Base-by-base conservation (phyloP, 2,329 filamentous ascomycete species). In the Bisporella sp. region DNA sequence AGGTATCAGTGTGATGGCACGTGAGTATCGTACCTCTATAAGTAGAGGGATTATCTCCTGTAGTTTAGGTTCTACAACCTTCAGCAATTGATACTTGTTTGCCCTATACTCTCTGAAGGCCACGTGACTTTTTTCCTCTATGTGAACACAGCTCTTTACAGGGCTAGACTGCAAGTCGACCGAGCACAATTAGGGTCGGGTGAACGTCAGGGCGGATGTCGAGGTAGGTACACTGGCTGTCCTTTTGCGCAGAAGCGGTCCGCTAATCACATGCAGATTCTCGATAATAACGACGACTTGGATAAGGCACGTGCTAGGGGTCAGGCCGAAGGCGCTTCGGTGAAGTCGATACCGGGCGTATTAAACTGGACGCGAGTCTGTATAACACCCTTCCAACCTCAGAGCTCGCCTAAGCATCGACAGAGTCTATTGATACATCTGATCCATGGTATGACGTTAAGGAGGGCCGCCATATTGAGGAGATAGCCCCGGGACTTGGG, bases 371-470 rank as follows among this genome's bases (percentile, higher is more conserved):
- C 31, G 40, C 47, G 39, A 45, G 39, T 49, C 46, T 37, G 4
- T 3, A 3, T 37, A n/a, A 37, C 35, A 2, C 21, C 41, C 21
- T 42, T 4, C 9, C 41, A n/a, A 42, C 11, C 3, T 42, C 21
- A 42, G 41, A 42, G 4, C 4, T 42, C 41, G 41, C 41, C 41
- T 42, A 2, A 2, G n/a, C 2, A 3, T 2, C 35, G 35, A 31
- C 49, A 35, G 43, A 49, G 37, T 47, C 47, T 31, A 43, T 53
- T 46, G 31, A 53, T 50, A 33, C 35, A 53, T 53, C 43, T 13
- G 30, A 42, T 53, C 47, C 41, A 41, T 46, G 33, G 50, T 52
- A 52, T 49, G 30, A 46, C 37, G 46, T 49, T 49, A 21, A 52
- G 35, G 35, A 46, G 47, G 37, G 47, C 47, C 31, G 45, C 50